Conservation (phyloP, 192 early-diverging fungal genomes). For the Backusella luteola region DNA sequence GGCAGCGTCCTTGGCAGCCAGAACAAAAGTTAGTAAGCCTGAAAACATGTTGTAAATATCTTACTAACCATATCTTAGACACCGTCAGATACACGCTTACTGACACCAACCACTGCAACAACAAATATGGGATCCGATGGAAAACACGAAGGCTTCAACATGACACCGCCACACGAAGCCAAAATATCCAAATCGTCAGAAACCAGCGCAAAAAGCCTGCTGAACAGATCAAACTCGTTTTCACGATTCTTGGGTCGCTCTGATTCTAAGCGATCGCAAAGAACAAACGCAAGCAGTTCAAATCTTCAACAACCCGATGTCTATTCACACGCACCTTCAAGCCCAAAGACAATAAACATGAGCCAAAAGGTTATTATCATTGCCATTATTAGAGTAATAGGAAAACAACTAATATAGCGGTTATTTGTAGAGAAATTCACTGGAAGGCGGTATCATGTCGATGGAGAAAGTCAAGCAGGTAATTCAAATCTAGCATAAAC, state of each 20-base stretch:
- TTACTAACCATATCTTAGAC: not conserved
- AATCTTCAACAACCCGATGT: conserved; percentile 13
- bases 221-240: conserved; percentile 40
- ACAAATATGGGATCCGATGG: not conserved
- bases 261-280: conserved; percentile 31
- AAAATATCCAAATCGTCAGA: conserved; percentile 20
- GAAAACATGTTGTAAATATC: not conserved
- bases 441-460: conserved; percentile 55
- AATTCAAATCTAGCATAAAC: not conserved
- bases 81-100: not conserved
- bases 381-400: too few relatives aligned
- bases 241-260: conserved; percentile 35
- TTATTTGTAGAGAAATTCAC: conserved; percentile 36
- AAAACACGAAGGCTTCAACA: conserved; percentile 25
- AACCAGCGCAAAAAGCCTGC: conserved; percentile 17
- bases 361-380: conserved; percentile 24
- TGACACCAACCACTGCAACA: not conserved
- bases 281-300: not conserved
- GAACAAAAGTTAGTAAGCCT: conserved; percentile 12
- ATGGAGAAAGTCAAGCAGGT: conserved; percentile 53
- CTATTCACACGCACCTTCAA: conserved; percentile 17
- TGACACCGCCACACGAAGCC: conserved; percentile 8
- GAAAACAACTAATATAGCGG: not conserved
- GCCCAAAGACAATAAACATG: conserved; percentile 17
- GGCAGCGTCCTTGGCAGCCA: conserved; percentile 23